Evolutionary conservation across 1,139 yeast species (phyloP).

Genomic region (Blastobotrys persicus): DNA sequence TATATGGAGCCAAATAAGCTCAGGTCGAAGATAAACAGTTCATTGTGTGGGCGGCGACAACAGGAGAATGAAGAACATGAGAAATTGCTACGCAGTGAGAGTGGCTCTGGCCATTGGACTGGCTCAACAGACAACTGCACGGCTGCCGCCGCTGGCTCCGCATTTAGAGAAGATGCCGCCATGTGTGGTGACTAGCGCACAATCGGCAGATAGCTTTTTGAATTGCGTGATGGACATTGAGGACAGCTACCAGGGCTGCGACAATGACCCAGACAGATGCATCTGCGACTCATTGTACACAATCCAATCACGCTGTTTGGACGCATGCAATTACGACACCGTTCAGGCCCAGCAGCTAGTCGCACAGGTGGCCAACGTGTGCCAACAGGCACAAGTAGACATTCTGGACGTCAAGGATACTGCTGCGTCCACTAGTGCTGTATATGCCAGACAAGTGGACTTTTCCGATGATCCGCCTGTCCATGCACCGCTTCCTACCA

Average conservation of each 20-base stretch:
- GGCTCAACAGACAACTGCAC: no score
- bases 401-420: not conserved
- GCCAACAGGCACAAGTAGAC: not conserved
- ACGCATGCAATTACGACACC: conserved; percentile 3
- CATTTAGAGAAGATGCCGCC: conserved; percentile 12
- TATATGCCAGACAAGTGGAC: not conserved
- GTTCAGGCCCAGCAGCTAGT: conserved; percentile 4
- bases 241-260: conserved; percentile 14
- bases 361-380: not conserved
- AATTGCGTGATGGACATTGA: conserved; percentile 15
- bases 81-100: not conserved
- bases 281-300: conserved; percentile 13
- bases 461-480: conserved; percentile 5
- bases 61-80: not conserved
- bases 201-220: conserved; percentile 1
- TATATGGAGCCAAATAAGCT: not conserved
- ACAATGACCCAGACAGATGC: conserved; percentile 13
- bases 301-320: conserved; percentile 12
- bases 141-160: conserved; percentile 7
- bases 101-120: conserved; percentile 1
- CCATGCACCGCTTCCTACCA: conserved; percentile 4
- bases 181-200: conserved; percentile 7
- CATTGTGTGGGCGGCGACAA: not conserved
- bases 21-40: not conserved
- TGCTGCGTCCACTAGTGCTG: not conserved